Conservation (phyloP, 2,329 filamentous ascomycete genomes). For the Chaetomium sp. region DNA sequence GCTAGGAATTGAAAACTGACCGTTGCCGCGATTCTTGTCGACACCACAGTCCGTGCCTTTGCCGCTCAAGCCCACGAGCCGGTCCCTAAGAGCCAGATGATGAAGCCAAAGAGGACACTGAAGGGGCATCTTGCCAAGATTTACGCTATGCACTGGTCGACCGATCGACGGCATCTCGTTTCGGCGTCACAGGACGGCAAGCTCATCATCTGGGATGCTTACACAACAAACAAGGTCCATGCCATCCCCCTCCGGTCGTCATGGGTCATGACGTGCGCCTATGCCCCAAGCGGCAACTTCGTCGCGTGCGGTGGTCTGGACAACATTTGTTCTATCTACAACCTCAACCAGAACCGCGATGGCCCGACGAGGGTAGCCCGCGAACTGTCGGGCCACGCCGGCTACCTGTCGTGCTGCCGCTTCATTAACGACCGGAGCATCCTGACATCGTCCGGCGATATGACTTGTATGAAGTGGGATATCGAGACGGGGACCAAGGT, state of each 20-base stretch:
- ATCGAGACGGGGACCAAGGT: slow-evolving; percentile 96
- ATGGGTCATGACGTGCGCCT: slow-evolving; percentile 99
- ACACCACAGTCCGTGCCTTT: slow-evolving; percentile 71
- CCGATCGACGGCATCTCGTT: slow-evolving; percentile 91
- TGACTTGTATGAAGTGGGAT: slow-evolving; percentile 99
- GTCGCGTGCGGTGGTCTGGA: slow-evolving; percentile 97
- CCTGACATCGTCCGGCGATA: slow-evolving; percentile 94
- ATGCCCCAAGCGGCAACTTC: slow-evolving; percentile 95
- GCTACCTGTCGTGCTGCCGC: slow-evolving; percentile 95
- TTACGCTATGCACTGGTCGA: slow-evolving; percentile 99
- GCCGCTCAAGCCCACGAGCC: slow-evolving; percentile 87
- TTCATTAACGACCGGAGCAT: slow-evolving; percentile 99
- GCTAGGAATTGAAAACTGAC: slow-evolving; percentile 15
- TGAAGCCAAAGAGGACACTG: slow-evolving; percentile 94
- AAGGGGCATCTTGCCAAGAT: slow-evolving; percentile 99
- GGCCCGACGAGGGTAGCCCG: slow-evolving; percentile 94
- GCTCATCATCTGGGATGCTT: slow-evolving; percentile 99
- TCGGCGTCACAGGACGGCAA: slow-evolving; percentile 98
- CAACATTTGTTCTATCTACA: slow-evolving; percentile 99
- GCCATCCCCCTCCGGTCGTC: slow-evolving; percentile 95
- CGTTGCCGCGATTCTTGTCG: slow-evolving; percentile 1
- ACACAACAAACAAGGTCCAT: slow-evolving; percentile 99
- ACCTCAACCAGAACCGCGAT: slow-evolving; percentile 87
- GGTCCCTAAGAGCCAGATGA: slow-evolving; percentile 81
- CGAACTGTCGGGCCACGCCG: slow-evolving; percentile 92